Conservation (phyloP, 176 grass and related monocot genomes). For the Musa schizocarpa region DNA sequence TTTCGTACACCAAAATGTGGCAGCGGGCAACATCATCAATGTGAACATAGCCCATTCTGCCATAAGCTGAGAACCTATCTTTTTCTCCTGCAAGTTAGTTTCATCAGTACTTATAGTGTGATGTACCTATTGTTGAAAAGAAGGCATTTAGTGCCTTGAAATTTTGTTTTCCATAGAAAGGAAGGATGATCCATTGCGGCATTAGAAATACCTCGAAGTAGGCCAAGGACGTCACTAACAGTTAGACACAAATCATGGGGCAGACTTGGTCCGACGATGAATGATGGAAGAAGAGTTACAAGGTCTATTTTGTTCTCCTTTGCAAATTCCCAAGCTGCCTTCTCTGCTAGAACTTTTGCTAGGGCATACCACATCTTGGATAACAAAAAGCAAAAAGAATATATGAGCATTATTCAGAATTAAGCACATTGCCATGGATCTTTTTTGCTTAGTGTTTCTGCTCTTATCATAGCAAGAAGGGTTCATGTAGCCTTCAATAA, state of each 20-base stretch:
- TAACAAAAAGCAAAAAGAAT: neutral
- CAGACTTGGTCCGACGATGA: conserved; percentile 57
- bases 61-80: conserved; percentile 57
- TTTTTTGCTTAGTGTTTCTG: no score
- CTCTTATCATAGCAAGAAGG: neutral
- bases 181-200: neutral
- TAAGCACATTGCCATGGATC: neutral
- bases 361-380: conserved; percentile 63
- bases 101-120: neutral
- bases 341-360: conserved; percentile 70
- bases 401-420: neutral
- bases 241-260: conserved; percentile 48
- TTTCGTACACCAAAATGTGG: conserved; percentile 78
- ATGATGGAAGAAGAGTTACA: conserved; percentile 65
- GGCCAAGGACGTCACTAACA: conserved; percentile 48
- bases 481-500: neutral
- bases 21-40: conserved; percentile 75
- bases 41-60: conserved; percentile 88
- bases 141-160: neutral
- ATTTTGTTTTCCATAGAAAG: neutral
- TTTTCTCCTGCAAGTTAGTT: conserved; percentile 37
- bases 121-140: neutral
- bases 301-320: conserved; percentile 73
- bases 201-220: conserved; percentile 44
- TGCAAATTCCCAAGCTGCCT: conserved; percentile 82